A percentile compares a stretch with the other conserved stretches of the same genome.
Evolutionary conservation across 2,329 filamentous ascomycete species (phyloP).

Genomic region (Alternaria alternata): DNA sequence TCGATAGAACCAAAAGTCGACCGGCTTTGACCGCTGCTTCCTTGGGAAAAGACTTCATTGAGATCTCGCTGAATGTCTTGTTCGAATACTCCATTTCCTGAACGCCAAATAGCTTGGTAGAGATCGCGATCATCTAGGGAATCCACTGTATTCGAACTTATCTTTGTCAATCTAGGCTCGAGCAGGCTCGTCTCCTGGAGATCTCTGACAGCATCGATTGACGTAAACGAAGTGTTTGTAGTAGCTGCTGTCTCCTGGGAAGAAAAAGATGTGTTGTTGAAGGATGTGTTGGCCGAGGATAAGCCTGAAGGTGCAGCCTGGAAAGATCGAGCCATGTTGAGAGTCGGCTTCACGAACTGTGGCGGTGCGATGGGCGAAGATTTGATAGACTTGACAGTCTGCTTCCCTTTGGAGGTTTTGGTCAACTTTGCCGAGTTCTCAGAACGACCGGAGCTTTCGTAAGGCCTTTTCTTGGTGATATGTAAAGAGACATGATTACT

Average conservation of each 20-base stretch:
- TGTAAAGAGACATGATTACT: conserved; percentile 32
- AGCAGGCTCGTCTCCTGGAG: conserved; percentile 1
- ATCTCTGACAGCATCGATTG: conserved; percentile 11
- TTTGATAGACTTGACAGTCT: conserved; percentile 17
- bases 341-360: conserved; percentile 35
- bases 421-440: conserved; percentile 39
- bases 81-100: conserved; percentile 9
- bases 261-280: conserved; percentile 31
- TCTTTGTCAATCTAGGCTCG: conserved; percentile 19
- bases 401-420: conserved; percentile 35
- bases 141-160: conserved; percentile 30
- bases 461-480: conserved; percentile 32
- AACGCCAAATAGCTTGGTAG: conserved; percentile 8
- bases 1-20: conserved; percentile 41
- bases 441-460: conserved; percentile 25
- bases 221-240: conserved; percentile 38
- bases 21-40: conserved; percentile 25
- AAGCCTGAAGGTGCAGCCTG: conserved; percentile 15
- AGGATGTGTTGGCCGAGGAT: conserved; percentile 35
- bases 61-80: conserved; percentile 9
- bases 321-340: conserved; percentile 31
- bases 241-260: conserved; percentile 34
- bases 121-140: conserved; percentile 32
- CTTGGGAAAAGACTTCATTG: conserved; percentile 17
- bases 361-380: conserved; percentile 3